A percentile compares a stretch with the other conserved stretches of the same genome.
Conservation (phyloP, 257 asterid genomes). For the Capsicum baccatum region DNA sequence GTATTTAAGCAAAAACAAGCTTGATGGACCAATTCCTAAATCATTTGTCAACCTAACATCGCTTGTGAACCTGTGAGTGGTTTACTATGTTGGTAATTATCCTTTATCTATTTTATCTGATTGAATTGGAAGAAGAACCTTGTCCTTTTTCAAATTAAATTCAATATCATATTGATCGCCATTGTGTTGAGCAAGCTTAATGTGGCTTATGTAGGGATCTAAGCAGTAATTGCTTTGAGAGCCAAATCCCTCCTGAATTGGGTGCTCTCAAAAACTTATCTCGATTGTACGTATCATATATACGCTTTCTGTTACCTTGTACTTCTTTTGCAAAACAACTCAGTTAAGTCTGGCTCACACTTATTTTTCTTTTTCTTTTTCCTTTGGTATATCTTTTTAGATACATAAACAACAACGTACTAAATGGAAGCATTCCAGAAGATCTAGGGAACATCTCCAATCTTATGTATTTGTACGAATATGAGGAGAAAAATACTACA, state of each 20-base stretch:
- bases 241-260: background rate
- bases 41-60: constrained; percentile 11
- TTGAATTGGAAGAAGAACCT: background rate
- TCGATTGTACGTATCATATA: background rate
- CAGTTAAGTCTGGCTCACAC: background rate
- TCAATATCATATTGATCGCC: background rate
- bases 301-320: background rate
- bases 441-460: constrained; percentile 27
- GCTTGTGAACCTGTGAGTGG: accelerated
- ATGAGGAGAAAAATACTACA: background rate
- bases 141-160: background rate
- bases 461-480: background rate
- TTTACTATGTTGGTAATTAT: background rate
- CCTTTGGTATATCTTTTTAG: background rate
- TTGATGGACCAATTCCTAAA: background rate
- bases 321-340: background rate
- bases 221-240: background rate
- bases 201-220: background rate
- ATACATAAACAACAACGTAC: background rate
- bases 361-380: background rate
- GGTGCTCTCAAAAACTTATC: background rate
- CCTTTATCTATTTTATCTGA: background rate
- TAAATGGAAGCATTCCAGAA: constrained; percentile 27
- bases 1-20: background rate
- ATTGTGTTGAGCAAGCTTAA: background rate